Evolutionary conservation across 2,329 filamentous ascomycete genomes (phyloP), one percentile per base, ranked within the genome.

Genomic region (Penicillium sp.): DNA sequence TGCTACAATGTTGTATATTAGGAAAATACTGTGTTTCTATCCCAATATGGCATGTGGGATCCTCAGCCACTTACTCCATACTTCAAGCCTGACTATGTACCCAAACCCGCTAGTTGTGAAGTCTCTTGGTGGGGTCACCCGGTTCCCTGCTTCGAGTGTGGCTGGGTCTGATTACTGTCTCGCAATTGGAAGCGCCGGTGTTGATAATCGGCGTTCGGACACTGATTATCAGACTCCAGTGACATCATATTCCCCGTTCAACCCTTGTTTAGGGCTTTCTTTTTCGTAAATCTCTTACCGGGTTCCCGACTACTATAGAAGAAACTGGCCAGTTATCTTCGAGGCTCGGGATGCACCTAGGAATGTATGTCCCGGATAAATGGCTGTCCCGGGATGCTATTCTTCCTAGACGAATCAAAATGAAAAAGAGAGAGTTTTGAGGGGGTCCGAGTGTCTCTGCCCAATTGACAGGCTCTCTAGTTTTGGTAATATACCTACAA

Each of bases 1-100:
- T 30, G 28, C 30, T 26, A n/a, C 5, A 10, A 28, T n/a, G 46
- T 16, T 33, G 22, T 22, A 43, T 10, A 22, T 22, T 30, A 19
- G 41, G 28, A 31, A n/a, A 16, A 9, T 14, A 17, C 14, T 33
- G 22, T 33, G 19, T 38, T 28, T 9, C 17, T n/a, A 26, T 25
- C 33, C 22, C 41, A 38, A 38, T 19, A 47, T 37, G 26, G 14
- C 38, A 45, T 52, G 26, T 52, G 41, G 48, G 22, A 46, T 46
- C 16, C 10, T 43, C 50, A 47, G 50, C 50, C 50, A 47, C 50
- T 26, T 38, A 53, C 42, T 53, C 50, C 42, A 47, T 53, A 38
- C 10, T 5, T 12, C n/a, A n/a, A 42, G 28, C 19, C 38, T 33
- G 19, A 33, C 22, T 22, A 22, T 22, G 19, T n/a, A 31, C 26